Conservation (phyloP, 306 rosid species). For the Fagus sylvatica region DNA sequence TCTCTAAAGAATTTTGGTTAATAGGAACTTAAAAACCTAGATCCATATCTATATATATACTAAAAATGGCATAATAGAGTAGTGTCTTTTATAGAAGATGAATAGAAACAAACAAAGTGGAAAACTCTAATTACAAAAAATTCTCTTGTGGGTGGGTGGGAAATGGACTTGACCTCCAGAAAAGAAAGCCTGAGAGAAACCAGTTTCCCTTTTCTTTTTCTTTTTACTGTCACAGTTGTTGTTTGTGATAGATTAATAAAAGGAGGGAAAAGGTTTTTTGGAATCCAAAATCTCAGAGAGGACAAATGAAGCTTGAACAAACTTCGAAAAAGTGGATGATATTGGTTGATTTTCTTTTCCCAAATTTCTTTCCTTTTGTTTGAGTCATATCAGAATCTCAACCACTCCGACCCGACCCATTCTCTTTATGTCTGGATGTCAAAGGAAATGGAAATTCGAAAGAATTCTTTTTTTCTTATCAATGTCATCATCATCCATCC, state of each 20-base stretch:
- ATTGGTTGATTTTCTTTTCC: slow-evolving; percentile 27
- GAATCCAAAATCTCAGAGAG: slow-evolving; percentile 67
- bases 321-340: slow-evolving; percentile 55
- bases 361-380: slow-evolving; percentile 29
- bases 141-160: slow-evolving; percentile 7
- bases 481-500: slow-evolving; percentile 20
- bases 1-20: neutral
- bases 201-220: slow-evolving; percentile 44
- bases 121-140: slow-evolving; percentile 1
- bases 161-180: slow-evolving; percentile 21
- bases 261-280: slow-evolving; percentile 26
- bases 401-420: slow-evolving; percentile 21
- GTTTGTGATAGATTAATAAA: slow-evolving; percentile 15
- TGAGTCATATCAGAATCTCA: slow-evolving; percentile 55
- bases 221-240: slow-evolving; percentile 28
- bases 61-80: neutral
- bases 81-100: neutral
- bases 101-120: slow-evolving; percentile 14
- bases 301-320: slow-evolving; percentile 77
- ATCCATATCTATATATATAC: slow-evolving; percentile 5
- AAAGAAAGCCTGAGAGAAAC: slow-evolving; percentile 7
- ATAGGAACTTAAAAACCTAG: slow-evolving; percentile 26
- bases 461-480: too few relatives aligned
- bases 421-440: slow-evolving; percentile 13
- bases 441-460: slow-evolving; percentile 18